Conservation (phyloP, 1,284 basidiomycete species). For the Pseudozyma sp. region DNA sequence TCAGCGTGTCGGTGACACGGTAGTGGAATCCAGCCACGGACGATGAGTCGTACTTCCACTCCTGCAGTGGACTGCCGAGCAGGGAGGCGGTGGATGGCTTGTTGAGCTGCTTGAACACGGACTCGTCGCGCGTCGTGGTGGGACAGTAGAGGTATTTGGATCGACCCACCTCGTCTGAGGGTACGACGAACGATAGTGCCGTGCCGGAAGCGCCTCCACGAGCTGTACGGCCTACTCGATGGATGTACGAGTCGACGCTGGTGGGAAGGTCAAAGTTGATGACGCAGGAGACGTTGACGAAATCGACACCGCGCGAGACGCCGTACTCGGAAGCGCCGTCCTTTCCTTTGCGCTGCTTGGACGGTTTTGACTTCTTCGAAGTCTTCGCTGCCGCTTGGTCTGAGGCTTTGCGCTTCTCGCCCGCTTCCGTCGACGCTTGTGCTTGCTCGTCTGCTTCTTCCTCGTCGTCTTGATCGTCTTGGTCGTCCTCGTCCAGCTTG, state of each 20-base stretch:
- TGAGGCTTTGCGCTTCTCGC: constrained; percentile 37
- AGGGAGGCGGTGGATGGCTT: constrained; percentile 16
- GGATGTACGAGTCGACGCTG: constrained; percentile 89
- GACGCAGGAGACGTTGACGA: constrained; percentile 95
- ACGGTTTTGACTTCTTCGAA: constrained; percentile 12
- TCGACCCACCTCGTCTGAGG: constrained; percentile 78
- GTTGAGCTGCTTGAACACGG: constrained; percentile 74
- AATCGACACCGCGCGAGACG: constrained; percentile 95
- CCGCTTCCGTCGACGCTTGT: constrained; percentile 7
- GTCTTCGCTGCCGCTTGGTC: neutral
- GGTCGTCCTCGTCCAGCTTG: constrained; percentile 68
- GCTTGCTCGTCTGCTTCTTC: constrained; percentile 15
- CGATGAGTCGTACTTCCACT: constrained; percentile 86
- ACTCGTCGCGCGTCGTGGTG: constrained; percentile 80
- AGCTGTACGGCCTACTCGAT: constrained; percentile 94
- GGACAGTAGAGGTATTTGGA: constrained; percentile 71
- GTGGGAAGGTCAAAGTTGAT: constrained; percentile 97
- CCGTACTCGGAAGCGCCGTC: constrained; percentile 77
- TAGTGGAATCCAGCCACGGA: constrained; percentile 90
- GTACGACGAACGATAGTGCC: constrained; percentile 89
- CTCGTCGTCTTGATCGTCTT: constrained; percentile 41
- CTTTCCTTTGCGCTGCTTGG: constrained; percentile 8
- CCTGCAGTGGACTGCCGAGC: constrained; percentile 77
- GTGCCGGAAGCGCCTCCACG: constrained; percentile 94
- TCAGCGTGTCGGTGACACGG: constrained; percentile 94